Percentiles rank a stretch among this genome's conserved stretches.
Conservation (phyloP, 106 monocot species). For the Dendrobium catenatum region DNA sequence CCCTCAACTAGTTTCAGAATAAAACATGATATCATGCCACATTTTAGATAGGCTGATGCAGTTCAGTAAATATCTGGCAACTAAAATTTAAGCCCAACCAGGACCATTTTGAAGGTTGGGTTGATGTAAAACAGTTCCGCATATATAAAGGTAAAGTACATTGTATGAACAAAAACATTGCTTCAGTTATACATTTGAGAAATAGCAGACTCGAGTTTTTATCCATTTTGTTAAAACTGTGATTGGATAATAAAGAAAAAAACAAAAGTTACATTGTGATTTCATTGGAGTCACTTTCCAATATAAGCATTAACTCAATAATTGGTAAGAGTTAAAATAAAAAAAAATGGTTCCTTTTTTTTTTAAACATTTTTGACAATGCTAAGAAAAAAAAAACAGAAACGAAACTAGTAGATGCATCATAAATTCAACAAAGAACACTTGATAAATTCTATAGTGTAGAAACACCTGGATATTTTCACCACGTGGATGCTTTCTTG, state of each 20-base stretch:
- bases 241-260: neutral
- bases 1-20: neutral
- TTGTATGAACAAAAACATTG: neutral
- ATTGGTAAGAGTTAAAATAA: neutral
- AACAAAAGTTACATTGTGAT: neutral
- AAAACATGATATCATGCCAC: neutral
- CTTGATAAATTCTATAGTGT: neutral
- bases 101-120: neutral
- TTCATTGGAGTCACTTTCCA: neutral
- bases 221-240: neutral
- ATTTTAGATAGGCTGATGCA: neutral
- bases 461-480: constrained; percentile 64
- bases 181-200: neutral
- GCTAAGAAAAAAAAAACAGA: neutral
- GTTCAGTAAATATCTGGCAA: neutral
- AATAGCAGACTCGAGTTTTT: neutral
- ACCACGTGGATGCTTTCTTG: constrained; percentile 63
- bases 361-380: neutral
- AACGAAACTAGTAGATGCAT: neutral
- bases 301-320: neutral
- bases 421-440: neutral
- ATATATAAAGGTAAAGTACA: neutral
- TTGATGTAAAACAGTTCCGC: neutral
- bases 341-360: neutral
- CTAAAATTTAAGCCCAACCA: neutral